These are phyloP conservation scores for Crepidotus variabilis DNA, from an alignment of 768 basidiomycete genomes.

Conservation along the genomic window DNA sequence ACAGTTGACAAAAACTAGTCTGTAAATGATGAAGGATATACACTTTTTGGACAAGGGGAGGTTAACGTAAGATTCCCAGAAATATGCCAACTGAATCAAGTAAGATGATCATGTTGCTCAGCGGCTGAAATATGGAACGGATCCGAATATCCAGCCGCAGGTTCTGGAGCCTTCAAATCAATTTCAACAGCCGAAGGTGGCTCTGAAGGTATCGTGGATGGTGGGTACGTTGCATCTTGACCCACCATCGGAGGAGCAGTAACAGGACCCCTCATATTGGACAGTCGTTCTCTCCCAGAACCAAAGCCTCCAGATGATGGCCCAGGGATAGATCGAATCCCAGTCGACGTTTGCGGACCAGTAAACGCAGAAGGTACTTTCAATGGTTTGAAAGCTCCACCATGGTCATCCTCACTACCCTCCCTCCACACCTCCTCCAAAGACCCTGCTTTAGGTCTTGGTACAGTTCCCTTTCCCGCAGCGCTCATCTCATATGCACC, in stretches of 20 bases:
- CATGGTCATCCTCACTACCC: slow-evolving; percentile 16
- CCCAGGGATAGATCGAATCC: neutral
- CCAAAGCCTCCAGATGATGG: neutral
- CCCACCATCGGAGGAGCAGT: neutral
- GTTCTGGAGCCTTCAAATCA: neutral
- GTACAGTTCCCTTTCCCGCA: slow-evolving; percentile 13
- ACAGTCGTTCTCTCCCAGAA: neutral
- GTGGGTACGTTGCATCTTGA: slow-evolving; percentile 7
- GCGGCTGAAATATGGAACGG: neutral
- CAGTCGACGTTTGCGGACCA: neutral
- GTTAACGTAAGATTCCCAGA: too few species aligned
- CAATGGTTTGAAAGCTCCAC: neutral
- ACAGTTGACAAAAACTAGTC: too few species aligned
- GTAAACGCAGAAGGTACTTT: neutral
- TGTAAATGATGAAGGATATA: too few species aligned
- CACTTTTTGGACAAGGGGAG: too few species aligned
- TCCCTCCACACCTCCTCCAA: slow-evolving; percentile 33
- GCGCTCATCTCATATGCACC: neutral
- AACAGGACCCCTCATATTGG: neutral
- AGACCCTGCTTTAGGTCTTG: slow-evolving; percentile 20
- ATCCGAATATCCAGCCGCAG: neutral
- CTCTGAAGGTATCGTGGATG: neutral
- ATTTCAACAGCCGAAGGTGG: neutral
- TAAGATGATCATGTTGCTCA: too few species aligned
- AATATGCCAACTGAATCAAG: too few species aligned